Evolutionary conservation across 768 basidiomycete genomes (phyloP).

Genomic region (Pleurotus tuber-regium): DNA sequence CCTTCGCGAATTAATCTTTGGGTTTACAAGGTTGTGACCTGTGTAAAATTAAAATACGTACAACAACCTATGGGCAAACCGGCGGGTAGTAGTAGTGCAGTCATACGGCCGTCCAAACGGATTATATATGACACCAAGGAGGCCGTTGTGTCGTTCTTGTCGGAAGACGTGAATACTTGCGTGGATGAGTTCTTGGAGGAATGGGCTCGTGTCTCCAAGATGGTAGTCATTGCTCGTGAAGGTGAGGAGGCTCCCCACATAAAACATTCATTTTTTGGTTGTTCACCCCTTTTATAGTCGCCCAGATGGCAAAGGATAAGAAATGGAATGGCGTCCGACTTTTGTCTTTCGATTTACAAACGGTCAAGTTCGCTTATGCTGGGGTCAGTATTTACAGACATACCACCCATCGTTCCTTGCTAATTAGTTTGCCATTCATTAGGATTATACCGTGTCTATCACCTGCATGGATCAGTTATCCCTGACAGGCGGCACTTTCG

Average conservation of each 20-base stretch:
- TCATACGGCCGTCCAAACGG: conserved; percentile 81
- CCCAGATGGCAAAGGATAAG: conserved; percentile 74
- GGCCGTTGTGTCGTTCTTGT: conserved; percentile 86
- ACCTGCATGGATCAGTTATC: conserved; percentile 76
- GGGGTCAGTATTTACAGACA: conserved; percentile 45
- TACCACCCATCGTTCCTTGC: background rate
- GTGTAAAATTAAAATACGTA: conserved; percentile 87
- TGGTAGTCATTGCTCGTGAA: conserved; percentile 91
- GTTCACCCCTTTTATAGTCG: conserved; percentile 45
- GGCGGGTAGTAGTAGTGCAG: conserved; percentile 52
- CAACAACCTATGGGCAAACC: conserved; percentile 77
- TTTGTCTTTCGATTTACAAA: conserved; percentile 87
- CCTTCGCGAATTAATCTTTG: background rate
- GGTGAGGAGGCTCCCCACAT: conserved; percentile 42
- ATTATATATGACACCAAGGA: conserved; percentile 89
- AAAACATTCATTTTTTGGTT: too few relatives aligned
- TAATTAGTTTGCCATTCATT: background rate
- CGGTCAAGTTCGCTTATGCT: conserved; percentile 86
- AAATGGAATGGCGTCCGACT: conserved; percentile 77
- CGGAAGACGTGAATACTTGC: conserved; percentile 83
- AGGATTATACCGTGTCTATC: conserved; percentile 79
- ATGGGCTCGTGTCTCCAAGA: conserved; percentile 91
- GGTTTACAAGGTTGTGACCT: conserved; percentile 70
- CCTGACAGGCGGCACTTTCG: conserved; percentile 65
- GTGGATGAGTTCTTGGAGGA: conserved; percentile 90